A percentile compares a stretch with the other conserved stretches of the same genome.
Conservation (phyloP, 176 grass and related monocot genomes). For the Alloteropsis semialata region DNA sequence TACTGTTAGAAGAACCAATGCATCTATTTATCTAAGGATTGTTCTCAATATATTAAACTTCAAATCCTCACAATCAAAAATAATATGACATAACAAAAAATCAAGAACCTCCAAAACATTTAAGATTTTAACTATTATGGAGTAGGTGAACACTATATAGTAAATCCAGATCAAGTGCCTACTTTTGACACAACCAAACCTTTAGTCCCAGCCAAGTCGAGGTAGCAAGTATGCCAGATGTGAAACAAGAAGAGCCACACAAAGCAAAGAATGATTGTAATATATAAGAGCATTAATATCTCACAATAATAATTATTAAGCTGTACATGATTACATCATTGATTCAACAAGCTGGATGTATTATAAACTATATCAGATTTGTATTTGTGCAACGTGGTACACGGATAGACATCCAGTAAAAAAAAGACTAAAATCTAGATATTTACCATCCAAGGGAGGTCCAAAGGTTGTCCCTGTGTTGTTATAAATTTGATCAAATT, state of each 20-base stretch:
- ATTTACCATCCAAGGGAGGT: constrained; percentile 70
- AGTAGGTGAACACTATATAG: neutral
- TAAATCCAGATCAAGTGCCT: neutral
- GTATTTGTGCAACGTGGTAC: neutral
- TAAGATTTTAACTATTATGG: neutral
- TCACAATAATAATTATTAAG: neutral
- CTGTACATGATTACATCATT: neutral
- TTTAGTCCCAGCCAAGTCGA: neutral
- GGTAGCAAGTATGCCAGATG: neutral
- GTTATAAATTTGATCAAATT: constrained; percentile 84
- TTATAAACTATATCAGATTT: neutral
- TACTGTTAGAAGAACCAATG: neutral
- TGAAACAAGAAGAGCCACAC: neutral
- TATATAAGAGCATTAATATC: neutral
- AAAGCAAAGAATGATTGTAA: neutral
- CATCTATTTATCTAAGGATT: constrained; percentile 4
- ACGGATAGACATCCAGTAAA: constrained; percentile 1
- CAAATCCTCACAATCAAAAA: neutral
- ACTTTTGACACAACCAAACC: neutral
- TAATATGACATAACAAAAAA: neutral
- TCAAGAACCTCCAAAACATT: neutral
- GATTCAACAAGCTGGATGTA: neutral
- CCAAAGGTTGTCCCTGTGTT: constrained; percentile 33
- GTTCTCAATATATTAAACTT: neutral
- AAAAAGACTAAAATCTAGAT: constrained; percentile 2